Base-by-base conservation (phyloP, 169 alveolate species). In the Besnoitia besnoiti region DNA sequence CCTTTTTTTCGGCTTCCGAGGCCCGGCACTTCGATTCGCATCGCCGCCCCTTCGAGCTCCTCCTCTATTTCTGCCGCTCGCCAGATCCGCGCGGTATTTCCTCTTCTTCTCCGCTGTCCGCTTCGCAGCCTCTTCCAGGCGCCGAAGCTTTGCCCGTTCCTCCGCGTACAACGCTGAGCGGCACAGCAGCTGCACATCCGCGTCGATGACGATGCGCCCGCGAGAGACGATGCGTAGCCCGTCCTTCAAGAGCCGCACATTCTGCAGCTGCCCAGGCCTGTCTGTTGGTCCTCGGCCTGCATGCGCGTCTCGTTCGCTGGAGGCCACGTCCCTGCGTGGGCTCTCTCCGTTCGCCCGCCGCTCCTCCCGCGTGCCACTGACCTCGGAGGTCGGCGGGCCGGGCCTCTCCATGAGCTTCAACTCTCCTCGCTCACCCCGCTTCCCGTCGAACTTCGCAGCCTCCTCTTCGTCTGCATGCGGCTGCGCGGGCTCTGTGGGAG, bases 401-500 rank as follows among this genome's bases (percentile, higher is more conserved):
- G n/a, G 55, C 55, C 14, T 49, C 55, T 49, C 24, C 55, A 49
- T 49, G 5, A 14, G 14, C 55, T 14, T 49, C 14, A 5, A 8
- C 55, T 14, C 14, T 49, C 55, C 14, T 49, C 55, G 14, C 55
- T 49, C 55, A 14, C 55, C 55, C 14, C 55, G 55, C 5, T 49
- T 49, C 55, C 55, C 59, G 59, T 49, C 59, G 7, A 16, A 7
- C 7, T 7, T 7, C 59, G 59, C 59, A 16, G 59, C 59, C 24
- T 16, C 59, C 24, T 55, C 67, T 16, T 8, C 33, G 67, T 0
- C 55, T 33, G 50, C 5, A 35, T 44, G 30, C 85, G 85, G 50
- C 85, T 42, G 44, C 85, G 85, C 8, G 85, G 91, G 33, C 91
- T 46, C 55, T 61, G 90, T 79, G 44, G 19, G 5, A 85, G 80